Evolutionary conservation across 2,329 filamentous ascomycete genomes (phyloP).

Genomic region (Ceratocystis ficicola): DNA sequence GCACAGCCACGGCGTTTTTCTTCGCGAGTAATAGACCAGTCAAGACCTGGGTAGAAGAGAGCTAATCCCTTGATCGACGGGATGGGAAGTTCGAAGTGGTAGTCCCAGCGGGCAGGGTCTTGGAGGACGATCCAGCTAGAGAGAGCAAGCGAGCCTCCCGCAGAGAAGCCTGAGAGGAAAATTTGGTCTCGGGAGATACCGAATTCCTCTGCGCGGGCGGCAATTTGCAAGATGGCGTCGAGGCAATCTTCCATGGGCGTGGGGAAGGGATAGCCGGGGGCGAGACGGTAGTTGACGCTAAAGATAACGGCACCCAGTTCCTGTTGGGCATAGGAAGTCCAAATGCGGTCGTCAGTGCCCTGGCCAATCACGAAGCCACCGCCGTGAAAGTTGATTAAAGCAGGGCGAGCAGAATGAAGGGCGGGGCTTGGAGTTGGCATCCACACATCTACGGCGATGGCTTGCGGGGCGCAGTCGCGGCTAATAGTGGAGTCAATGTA

Average conservation of each 20-base stretch:
- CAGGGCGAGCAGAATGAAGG: constrained; percentile 29
- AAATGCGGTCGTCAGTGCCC: constrained; percentile 51
- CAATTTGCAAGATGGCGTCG: constrained; percentile 51
- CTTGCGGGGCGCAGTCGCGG: constrained; percentile 29
- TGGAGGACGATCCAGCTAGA: constrained; percentile 38
- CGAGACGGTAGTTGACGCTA: constrained; percentile 55
- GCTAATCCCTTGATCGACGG: constrained; percentile 41
- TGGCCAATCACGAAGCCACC: constrained; percentile 54
- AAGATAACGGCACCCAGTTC: constrained; percentile 47
- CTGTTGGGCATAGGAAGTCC: constrained; percentile 42
- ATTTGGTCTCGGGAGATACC: constrained; percentile 45
- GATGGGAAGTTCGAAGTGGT: constrained; percentile 29
- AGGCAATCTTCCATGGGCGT: constrained; percentile 53
- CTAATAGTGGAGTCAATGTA: constrained; percentile 35
- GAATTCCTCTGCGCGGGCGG: constrained; percentile 43
- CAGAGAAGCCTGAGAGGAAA: constrained; percentile 51
- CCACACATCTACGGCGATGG: constrained; percentile 40
- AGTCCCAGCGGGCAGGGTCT: constrained; percentile 33
- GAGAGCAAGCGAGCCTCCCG: constrained; percentile 46
- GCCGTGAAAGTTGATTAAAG: constrained; percentile 55
- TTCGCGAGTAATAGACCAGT: constrained; percentile 46
- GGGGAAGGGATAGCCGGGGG: constrained; percentile 52
- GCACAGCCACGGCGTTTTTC: constrained; percentile 43
- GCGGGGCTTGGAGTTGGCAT: constrained; percentile 25
- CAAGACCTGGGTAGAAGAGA: constrained; percentile 51